A percentile compares a stretch with the other conserved stretches of the same genome.
Conservation (phyloP, 768 basidiomycete species). For the Termitomyces sp. region DNA sequence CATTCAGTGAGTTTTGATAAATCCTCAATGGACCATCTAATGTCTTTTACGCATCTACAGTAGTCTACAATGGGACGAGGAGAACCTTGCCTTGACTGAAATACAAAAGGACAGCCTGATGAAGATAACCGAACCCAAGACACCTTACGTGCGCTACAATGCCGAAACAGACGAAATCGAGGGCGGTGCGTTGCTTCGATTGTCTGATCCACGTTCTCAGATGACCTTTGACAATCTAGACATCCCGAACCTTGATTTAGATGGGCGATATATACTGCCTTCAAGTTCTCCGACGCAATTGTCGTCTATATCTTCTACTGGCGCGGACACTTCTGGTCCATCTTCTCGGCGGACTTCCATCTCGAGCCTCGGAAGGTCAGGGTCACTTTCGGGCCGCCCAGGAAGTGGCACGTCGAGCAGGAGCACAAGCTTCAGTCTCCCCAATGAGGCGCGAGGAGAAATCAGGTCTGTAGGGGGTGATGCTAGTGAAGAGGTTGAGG, state of each 20-base stretch:
- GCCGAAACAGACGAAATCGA: slow-evolving; percentile 82
- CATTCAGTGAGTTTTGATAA: slow-evolving; percentile 39
- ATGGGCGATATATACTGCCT: slow-evolving; percentile 34
- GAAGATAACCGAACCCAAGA: slow-evolving; percentile 99
- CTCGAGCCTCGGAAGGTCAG: slow-evolving; percentile 57
- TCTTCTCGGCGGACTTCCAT: slow-evolving; percentile 75
- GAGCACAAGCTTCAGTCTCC: slow-evolving; percentile 82
- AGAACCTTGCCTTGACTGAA: slow-evolving; percentile 88
- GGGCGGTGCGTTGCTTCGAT: slow-evolving; percentile 53
- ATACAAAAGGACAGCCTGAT: slow-evolving; percentile 93
- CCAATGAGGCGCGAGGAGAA: slow-evolving; percentile 61
- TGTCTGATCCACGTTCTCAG: not conserved
- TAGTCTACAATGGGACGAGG: slow-evolving; percentile 94
- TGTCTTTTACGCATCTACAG: slow-evolving; percentile 22
- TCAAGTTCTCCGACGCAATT: slow-evolving; percentile 32
- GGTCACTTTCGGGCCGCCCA: slow-evolving; percentile 53
- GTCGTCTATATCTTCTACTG: slow-evolving; percentile 50
- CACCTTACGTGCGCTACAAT: slow-evolving; percentile 91
- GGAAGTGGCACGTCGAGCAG: slow-evolving; percentile 65
- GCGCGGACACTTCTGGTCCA: slow-evolving; percentile 58
- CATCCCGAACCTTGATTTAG: slow-evolving; percentile 77
- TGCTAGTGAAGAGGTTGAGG: slow-evolving; percentile 66
- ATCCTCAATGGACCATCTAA: not conserved
- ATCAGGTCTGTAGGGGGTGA: slow-evolving; percentile 56
- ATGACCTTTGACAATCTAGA: slow-evolving; percentile 40